Evolutionary conservation across 2,329 filamentous ascomycete genomes (phyloP).

Genomic region (Nemania sp.): DNA sequence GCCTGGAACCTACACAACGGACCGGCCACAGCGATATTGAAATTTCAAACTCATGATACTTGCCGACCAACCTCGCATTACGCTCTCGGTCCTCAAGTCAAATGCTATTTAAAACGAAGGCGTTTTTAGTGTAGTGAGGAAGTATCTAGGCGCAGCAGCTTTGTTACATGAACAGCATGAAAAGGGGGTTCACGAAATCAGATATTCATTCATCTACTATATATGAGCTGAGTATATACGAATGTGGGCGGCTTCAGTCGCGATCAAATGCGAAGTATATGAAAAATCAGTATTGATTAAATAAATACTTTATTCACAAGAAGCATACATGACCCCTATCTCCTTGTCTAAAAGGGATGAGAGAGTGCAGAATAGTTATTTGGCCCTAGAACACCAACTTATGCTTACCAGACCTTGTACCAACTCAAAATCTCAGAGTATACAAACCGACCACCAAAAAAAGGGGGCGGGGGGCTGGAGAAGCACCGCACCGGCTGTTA

Average conservation of each 20-base stretch:
- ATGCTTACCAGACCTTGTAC: neutral
- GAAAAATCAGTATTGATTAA: neutral
- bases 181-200: neutral
- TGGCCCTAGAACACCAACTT: neutral
- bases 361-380: too few species aligned
- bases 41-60: neutral
- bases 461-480: too few species aligned
- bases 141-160: neutral
- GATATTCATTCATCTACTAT: neutral
- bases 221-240: neutral
- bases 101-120: neutral
- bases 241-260: neutral
- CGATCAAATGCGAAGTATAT: neutral
- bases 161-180: constrained; percentile 4
- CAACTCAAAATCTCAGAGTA: neutral
- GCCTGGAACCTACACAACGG: neutral
- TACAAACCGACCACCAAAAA: neutral
- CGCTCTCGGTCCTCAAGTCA: neutral
- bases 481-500: neutral
- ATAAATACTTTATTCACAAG: neutral
- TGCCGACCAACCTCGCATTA: too few species aligned
- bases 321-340: neutral
- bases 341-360: neutral
- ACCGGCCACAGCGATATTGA: neutral
- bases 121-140: neutral